Base-by-base conservation (phyloP, 192 early-diverging fungal genomes). In the Linnemannia elongata region DNA sequence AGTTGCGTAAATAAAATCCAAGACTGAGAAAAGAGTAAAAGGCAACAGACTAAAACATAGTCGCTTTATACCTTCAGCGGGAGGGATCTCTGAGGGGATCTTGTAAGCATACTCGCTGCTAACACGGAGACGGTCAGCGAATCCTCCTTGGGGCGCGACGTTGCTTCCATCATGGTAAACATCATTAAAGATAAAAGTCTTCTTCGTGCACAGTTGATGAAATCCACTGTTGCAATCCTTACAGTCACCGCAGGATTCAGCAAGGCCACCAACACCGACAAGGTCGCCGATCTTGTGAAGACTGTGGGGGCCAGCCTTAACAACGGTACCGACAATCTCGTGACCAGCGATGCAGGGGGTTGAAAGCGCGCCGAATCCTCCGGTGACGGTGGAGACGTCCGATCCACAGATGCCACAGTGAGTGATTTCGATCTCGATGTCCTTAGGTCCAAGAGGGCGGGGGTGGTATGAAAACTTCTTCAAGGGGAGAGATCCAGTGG, bases 381-480 rank as follows among this genome's bases (percentile, higher is more conserved):
- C 76, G 75, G 91, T 90, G 79, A 92, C 87, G 47, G 91, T 94
- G 89, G 96, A 94, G 60, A 95, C 75, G 81, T 97, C 96, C 12
- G 93, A 92, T 69, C 93, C 94, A 82, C 96, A 97, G 73, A 96
- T 93, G 41, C 95, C 95, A 78, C 94, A 94, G 87, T 94, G 92
- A n/a, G 91, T 88, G 78, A 96, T 93, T 88, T 95, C 88, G 72
- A 97, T 95, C 82, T 94, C 93, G 42, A 96, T 90, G 78, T 94
- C 94, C 82, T 93, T 88, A 22, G 82, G 79, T 13, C 92, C 92
- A 1, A 94, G 77, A 6, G 91, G 91, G 33, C 92, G 92, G 12
- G 93, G 92, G 72, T 75, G 90, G 85, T 94, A 94, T 3, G 83
- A 79, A 84, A 90, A 92, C n/a, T 88, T 86, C 82, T 90, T 78